Conservation (phyloP, 306 rosid species). For the Quercus wislizeni region DNA sequence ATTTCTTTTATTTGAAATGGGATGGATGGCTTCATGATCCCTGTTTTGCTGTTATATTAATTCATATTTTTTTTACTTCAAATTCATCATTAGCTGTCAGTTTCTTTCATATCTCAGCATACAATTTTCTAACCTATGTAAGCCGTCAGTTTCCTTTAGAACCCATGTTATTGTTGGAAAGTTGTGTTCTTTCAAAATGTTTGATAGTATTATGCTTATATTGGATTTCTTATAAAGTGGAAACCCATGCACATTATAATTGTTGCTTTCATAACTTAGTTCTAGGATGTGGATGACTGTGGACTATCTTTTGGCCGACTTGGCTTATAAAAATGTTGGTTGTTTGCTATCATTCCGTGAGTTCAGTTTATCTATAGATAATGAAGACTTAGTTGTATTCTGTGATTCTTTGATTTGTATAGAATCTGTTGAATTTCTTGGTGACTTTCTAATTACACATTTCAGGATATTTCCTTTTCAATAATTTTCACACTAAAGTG, state of each 20-base stretch:
- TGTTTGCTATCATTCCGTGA: not conserved
- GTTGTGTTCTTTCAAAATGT: not conserved
- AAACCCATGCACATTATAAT: not conserved
- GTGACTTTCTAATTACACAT: not conserved
- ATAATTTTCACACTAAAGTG: slow-evolving; percentile 27
- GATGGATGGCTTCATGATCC: too few relatives aligned
- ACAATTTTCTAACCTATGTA: too few relatives aligned
- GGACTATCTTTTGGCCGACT: not conserved
- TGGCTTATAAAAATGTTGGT: not conserved
- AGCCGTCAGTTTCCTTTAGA: not conserved
- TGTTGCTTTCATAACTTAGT: not conserved
- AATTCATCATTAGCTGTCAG: too few relatives aligned
- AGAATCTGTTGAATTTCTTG: not conserved
- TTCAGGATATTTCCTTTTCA: not conserved
- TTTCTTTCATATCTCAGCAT: too few relatives aligned
- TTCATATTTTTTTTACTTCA: too few relatives aligned
- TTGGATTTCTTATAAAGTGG: not conserved
- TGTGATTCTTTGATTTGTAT: not conserved
- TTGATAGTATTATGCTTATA: not conserved
- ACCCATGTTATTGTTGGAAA: not conserved
- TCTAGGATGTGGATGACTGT: not conserved
- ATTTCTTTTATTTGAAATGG: too few relatives aligned
- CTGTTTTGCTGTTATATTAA: too few relatives aligned
- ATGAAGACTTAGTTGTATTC: not conserved
- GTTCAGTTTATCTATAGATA: not conserved